Base-by-base conservation (phyloP, 768 basidiomycete genomes). In the Phaeotremella skinneri region DNA sequence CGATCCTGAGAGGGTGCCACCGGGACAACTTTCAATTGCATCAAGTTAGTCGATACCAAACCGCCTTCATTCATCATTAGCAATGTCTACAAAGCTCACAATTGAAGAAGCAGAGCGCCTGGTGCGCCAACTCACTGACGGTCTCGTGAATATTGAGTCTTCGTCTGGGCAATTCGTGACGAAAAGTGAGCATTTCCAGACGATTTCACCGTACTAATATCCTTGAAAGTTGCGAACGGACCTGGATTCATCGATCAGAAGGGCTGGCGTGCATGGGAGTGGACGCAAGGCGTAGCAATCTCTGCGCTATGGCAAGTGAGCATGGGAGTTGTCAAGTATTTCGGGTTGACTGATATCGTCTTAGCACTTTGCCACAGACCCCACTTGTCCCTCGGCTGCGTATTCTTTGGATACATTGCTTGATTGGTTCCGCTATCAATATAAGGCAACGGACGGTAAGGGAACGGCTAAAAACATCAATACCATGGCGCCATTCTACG, bases 381-480 rank as follows among this genome's bases (percentile, higher is more conserved):
- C 43, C 7, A 9, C 11, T 9, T 45, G 13, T 7, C 43, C 43
- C 43, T 13, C 43, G 7, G 6, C 11, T 21, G 6, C 6, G 7
- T 30, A 52, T 31, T 64, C 79, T 1, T 62, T 82, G 21, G 57
- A 76, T 11, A 79, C 81, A 29, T 71, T 78, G 31, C 62, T 79
- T 41, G 69, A 66, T 30, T 83, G 82, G 82, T 82, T 82, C 72
- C 67, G 69, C 14, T 78, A 77, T 39, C 79, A 79, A 17, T 81
- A 82, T 61, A 74, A 73, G 20, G 67, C 80, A n/a, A 47, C 32
- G 3, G 42, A 53, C 13, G 63, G 49, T 1, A 34, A 51, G 13
- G 81, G 82, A 5, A 81, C 82, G 17, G 80, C 80, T 29, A 82
- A 82, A 79, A 83, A 83, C 64, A 81, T 82, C 47, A 83, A 82